A percentile compares a stretch with the other conserved stretches of the same genome.
Evolutionary conservation across 129 eudicot species (phyloP).

Genomic region (Artemisia annua): DNA sequence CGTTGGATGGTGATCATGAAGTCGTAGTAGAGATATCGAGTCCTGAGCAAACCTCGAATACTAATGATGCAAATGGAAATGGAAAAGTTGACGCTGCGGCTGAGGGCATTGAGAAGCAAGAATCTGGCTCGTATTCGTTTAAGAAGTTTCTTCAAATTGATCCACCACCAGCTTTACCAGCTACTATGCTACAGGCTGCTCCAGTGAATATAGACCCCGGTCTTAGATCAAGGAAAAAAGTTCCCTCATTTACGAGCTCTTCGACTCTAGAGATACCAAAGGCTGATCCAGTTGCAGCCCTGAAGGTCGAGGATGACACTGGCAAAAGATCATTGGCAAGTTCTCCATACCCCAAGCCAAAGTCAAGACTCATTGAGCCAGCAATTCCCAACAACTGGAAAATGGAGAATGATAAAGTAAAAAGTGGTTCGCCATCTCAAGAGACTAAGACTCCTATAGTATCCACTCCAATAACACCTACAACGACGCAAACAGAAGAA

Average conservation of each 20-base stretch:
- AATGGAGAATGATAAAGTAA: constrained; percentile 15
- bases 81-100: neutral
- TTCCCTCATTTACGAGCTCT: constrained; percentile 15
- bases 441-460: constrained; percentile 22
- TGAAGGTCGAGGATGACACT: constrained; percentile 17
- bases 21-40: constrained; percentile 39
- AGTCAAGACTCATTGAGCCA: constrained; percentile 58
- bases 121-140: constrained; percentile 38
- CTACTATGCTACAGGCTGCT: neutral
- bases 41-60: constrained; percentile 21
- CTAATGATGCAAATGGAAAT: constrained; percentile 18
- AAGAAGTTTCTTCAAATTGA: constrained; percentile 25
- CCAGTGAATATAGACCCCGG: constrained; percentile 26
- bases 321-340: constrained; percentile 19
- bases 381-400: constrained; percentile 28
- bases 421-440: constrained; percentile 35
- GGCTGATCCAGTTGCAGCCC: constrained; percentile 25
- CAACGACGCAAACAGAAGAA: constrained; percentile 34
- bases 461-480: constrained; percentile 46
- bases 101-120: constrained; percentile 16
- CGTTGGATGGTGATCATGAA: constrained; percentile 23
- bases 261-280: constrained; percentile 29
- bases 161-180: constrained; percentile 7
- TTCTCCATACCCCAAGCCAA: constrained; percentile 42
- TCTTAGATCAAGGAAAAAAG: constrained; percentile 25